Evolutionary conservation across 2,329 filamentous ascomycete genomes (phyloP).

Genomic region (Colletotrichum eremochloae): DNA sequence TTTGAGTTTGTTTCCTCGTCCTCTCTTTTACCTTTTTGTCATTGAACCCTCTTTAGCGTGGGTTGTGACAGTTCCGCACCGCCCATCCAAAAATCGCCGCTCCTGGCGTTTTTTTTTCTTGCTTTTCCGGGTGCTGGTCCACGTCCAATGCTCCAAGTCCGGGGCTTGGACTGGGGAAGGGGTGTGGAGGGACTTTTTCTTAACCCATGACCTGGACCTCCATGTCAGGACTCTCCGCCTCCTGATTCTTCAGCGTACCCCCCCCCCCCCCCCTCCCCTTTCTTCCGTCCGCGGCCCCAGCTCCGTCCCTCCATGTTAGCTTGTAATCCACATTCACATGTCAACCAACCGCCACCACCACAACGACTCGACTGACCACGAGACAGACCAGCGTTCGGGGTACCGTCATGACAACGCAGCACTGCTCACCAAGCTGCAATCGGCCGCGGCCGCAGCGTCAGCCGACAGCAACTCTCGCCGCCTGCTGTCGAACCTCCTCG

Average conservation of each 20-base stretch:
- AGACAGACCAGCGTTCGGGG: conserved; percentile 55
- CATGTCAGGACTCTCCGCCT: conserved; percentile 33
- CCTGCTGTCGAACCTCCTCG: conserved; percentile 42
- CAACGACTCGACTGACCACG: conserved; percentile 50
- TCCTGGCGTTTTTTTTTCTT: conserved; percentile 25
- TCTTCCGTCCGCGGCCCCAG: conserved; percentile 26
- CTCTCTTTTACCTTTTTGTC: not conserved
- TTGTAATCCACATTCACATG: conserved; percentile 45
- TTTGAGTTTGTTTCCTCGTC: not conserved
- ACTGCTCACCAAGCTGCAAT: conserved; percentile 49
- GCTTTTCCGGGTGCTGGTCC: conserved; percentile 21
- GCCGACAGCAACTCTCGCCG: conserved; percentile 42
- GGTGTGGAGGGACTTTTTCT: conserved; percentile 32
- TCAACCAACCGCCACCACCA: conserved; percentile 39
- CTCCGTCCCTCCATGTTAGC: conserved; percentile 41
- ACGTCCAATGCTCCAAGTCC: conserved; percentile 29
- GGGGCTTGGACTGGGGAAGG: conserved; percentile 34
- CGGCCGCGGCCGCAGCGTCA: conserved; percentile 44
- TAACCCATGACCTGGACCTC: conserved; percentile 38
- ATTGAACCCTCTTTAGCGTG: not conserved
- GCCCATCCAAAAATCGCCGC: conserved; percentile 4
- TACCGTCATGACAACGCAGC: conserved; percentile 51
- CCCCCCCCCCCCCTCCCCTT: not conserved
- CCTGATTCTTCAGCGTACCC: conserved; percentile 25
- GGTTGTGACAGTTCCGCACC: conserved; percentile 7